Conservation (phyloP, 2,329 filamentous ascomycete genomes). For the Xylaria multiplex region DNA sequence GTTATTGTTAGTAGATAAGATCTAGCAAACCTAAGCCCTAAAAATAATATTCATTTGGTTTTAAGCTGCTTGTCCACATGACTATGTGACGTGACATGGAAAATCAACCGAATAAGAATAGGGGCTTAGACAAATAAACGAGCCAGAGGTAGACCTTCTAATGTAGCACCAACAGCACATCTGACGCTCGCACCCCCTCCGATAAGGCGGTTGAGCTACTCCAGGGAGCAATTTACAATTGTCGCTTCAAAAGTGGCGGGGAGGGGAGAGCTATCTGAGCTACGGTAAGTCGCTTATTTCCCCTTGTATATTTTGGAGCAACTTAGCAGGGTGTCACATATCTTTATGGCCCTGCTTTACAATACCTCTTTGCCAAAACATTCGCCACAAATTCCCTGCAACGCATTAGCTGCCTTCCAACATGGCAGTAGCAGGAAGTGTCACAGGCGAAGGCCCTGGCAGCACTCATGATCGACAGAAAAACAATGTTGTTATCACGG, state of each 20-base stretch:
- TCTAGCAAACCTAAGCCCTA: background rate
- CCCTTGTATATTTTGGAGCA: too few species aligned
- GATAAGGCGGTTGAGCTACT: too few species aligned
- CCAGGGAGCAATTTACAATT: too few species aligned
- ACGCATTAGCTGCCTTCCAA: background rate
- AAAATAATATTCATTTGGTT: background rate
- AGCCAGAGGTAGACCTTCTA: too few species aligned
- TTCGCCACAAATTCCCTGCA: background rate
- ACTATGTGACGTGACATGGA: background rate
- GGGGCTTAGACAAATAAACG: too few species aligned
- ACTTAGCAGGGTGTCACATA: too few species aligned
- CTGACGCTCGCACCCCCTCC: too few species aligned
- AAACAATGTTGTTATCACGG: background rate
- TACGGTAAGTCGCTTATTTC: too few species aligned
- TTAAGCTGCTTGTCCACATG: background rate
- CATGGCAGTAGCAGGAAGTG: background rate
- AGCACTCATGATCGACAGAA: background rate
- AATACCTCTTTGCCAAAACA: background rate
- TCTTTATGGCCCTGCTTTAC: background rate
- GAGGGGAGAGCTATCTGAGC: too few species aligned
- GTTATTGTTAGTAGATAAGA: background rate
- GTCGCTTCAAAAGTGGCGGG: too few species aligned
- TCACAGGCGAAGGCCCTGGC: background rate
- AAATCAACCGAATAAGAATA: background rate
- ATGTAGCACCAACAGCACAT: too few species aligned